Conservation (phyloP, 2,329 filamentous ascomycete species). For the Penicillium italicum region DNA sequence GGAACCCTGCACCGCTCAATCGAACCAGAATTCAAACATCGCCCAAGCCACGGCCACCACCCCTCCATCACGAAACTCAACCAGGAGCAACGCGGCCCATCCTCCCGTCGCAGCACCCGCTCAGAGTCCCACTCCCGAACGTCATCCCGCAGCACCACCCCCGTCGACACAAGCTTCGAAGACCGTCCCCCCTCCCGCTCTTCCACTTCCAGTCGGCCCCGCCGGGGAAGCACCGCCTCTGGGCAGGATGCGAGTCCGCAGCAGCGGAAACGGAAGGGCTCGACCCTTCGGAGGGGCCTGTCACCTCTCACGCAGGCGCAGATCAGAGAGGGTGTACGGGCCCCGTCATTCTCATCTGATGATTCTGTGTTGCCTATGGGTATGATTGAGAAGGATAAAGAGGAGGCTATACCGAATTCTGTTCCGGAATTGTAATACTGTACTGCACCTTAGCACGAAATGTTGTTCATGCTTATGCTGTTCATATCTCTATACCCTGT, state of each 20-base stretch:
- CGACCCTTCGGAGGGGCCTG: constrained; percentile 28
- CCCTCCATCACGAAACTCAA: constrained; percentile 26
- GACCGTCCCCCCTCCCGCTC: constrained; percentile 37
- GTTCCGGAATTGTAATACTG: constrained; percentile 25
- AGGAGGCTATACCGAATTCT: constrained; percentile 20
- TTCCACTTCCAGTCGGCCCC: constrained; percentile 31
- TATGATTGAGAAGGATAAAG: constrained; percentile 25
- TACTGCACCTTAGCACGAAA: constrained; percentile 2
- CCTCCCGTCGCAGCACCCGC: constrained; percentile 32
- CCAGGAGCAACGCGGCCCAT: constrained; percentile 29
- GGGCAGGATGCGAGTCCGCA: constrained; percentile 28
- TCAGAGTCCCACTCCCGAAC: constrained; percentile 42
- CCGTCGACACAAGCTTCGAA: constrained; percentile 32
- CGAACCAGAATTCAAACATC: constrained; percentile 29
- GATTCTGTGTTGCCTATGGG: constrained; percentile 29
- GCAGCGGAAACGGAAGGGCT: constrained; percentile 33
- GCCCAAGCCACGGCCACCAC: constrained; percentile 27
- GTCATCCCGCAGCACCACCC: constrained; percentile 43
- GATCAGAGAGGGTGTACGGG: constrained; percentile 34
- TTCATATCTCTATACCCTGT: constrained; percentile 11
- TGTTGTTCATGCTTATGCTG: background rate
- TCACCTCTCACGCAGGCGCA: constrained; percentile 40
- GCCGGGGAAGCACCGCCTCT: constrained; percentile 35
- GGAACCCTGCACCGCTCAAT: constrained; percentile 26
- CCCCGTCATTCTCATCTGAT: constrained; percentile 36